These are phyloP conservation scores for Yamadazyma philogaea DNA, from an alignment of 805 yeast species.

Conservation along the genomic window DNA sequence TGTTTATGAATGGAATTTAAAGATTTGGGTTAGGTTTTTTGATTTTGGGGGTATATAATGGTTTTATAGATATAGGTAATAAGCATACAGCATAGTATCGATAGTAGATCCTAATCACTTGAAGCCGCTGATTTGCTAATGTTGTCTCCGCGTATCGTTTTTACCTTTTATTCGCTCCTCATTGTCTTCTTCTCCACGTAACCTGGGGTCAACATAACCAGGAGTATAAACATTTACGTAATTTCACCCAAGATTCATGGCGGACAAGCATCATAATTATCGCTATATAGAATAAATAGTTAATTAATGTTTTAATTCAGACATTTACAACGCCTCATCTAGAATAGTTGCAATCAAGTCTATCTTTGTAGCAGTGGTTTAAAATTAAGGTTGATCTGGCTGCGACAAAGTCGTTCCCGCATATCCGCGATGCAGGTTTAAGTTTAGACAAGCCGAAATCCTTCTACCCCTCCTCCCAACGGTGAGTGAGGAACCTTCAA, in stretches of 20 bases:
- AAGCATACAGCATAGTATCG: constrained; percentile 1
- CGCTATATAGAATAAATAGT: background rate
- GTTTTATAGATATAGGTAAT: constrained; percentile 1
- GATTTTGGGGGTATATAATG: background rate
- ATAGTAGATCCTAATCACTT: background rate
- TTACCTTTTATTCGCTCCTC: no score
- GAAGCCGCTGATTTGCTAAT: background rate
- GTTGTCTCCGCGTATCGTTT: no score
- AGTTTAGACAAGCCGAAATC: background rate
- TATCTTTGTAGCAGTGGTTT: no score
- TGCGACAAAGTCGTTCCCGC: background rate
- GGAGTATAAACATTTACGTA: no score
- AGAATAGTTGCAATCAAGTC: background rate
- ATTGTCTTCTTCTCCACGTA: background rate
- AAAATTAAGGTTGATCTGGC: background rate
- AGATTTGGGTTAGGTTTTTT: background rate
- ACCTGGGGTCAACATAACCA: no score
- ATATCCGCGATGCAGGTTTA: background rate
- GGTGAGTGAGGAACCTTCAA: no score
- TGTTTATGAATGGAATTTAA: constrained; percentile 4
- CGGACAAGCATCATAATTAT: no score
- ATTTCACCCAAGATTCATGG: no score
- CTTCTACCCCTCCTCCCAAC: background rate
- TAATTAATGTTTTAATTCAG: no score
- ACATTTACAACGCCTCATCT: background rate